A percentile compares a stretch with the other conserved stretches of the same genome.
These are phyloP conservation scores for Cutaneotrichosporon dermatis DNA, from an alignment of 1,284 basidiomycete species.

Conservation along the genomic window DNA sequence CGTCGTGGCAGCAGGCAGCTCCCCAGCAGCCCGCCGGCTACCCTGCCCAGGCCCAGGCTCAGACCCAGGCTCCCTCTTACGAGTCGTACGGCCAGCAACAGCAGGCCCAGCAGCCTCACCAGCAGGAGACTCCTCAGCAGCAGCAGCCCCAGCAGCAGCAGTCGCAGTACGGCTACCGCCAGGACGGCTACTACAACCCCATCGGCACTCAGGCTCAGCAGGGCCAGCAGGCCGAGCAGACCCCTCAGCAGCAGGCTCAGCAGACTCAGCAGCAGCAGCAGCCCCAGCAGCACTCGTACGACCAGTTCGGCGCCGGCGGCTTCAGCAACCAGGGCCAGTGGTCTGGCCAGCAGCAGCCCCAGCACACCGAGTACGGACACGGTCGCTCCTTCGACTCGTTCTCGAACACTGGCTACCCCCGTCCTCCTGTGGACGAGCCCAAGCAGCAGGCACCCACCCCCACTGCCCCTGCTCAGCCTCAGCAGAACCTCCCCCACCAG, in stretches of 20 bases:
- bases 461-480: conserved; percentile 38
- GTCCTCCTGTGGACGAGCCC: conserved; percentile 41
- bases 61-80: conserved; percentile 39
- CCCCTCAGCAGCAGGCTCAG: conserved; percentile 16
- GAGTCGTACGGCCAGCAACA: conserved; percentile 33
- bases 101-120: conserved; percentile 25
- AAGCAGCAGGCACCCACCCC: conserved; percentile 35
- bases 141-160: conserved; percentile 22
- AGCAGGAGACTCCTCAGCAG: conserved; percentile 25
- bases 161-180: conserved; percentile 34
- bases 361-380: conserved; percentile 22
- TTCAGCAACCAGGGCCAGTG: conserved; percentile 16
- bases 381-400: conserved; percentile 46
- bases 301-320: conserved; percentile 17
- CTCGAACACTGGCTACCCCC: conserved; percentile 43
- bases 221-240: conserved; percentile 18
- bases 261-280: conserved; percentile 30
- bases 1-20: conserved; percentile 18
- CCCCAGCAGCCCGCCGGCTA: conserved; percentile 26
- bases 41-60: conserved; percentile 34
- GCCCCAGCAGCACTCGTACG: conserved; percentile 31
- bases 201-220: conserved; percentile 27
- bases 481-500: conserved; percentile 38
- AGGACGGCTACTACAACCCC: conserved; percentile 33
- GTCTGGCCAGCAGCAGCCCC: conserved; percentile 19